Evolutionary conservation across 1,139 yeast genomes (phyloP), one percentile per base, ranked within the genome.

Genomic region (Taiozyma sp.): DNA sequence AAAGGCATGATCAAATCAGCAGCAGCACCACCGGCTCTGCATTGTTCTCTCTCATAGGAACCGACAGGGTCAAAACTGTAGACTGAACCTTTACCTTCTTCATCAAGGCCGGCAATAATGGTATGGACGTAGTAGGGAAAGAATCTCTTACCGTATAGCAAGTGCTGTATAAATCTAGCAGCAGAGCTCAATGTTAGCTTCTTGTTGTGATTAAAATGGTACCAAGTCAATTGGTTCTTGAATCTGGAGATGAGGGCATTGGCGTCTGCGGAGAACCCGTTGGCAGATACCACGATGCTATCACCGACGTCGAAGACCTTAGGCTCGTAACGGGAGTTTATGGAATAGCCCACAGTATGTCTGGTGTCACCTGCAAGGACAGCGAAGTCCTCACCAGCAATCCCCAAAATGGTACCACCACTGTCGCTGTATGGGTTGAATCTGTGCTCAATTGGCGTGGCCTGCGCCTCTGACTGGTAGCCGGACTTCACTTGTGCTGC

Each of bases 1-100:
- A 93, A 93, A 6, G 99, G 99, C 95, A 91, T 92, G 63, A 93
- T 91, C 70, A 93, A 80, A 59, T 93, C 83, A 2, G 97, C 95
- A 36, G 98, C 98, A 8, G 97, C 95, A 45, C 99, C 99, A 55
- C 96, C 98, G 1, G 98, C 98, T 65, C 97, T 82, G 72, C 97
- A 90, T 67, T 91, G 96, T 69, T 92, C 97, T 65, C 97, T 83
- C 72, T 95, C 99, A 68, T 93, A 95, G 2, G 97, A 89, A 7
- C 99, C 99, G 52, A 93, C 97, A 1, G 99, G 99, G 67, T 93
- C 99, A 68, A 90, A 93, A 8, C 98, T 91, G 69, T 88, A 93
- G 41, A 93, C 90, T 3, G 97, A 93, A 47, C 99, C 99, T 63
- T 84, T 84, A 16, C 98, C 98, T 58, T 91, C 90, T 53, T 88